Conservation (phyloP, 352 stramenopile genomes). For the Phytophthora pini region DNA sequence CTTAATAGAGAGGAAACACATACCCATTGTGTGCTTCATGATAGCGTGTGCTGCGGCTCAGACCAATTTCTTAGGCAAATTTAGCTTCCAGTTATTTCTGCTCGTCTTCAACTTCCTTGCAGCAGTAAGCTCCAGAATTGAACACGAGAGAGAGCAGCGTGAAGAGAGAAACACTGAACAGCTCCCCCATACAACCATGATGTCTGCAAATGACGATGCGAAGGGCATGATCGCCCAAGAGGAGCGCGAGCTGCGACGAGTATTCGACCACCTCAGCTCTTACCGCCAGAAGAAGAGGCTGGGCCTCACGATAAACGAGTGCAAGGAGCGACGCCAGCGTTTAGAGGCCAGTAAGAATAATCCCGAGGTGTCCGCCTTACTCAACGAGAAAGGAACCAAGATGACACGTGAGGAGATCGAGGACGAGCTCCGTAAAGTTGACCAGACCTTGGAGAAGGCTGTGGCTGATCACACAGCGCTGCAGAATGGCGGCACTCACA, state of each 20-base stretch:
- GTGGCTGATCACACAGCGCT: slow-evolving; percentile 53
- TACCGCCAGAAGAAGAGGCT: slow-evolving; percentile 91
- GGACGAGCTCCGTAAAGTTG: slow-evolving; percentile 70
- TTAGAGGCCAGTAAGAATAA: slow-evolving; percentile 71
- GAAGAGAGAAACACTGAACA: neutral
- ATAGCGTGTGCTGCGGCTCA: neutral
- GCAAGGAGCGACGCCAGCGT: slow-evolving; percentile 64
- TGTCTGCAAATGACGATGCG: slow-evolving; percentile 72
- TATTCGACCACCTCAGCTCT: slow-evolving; percentile 94
- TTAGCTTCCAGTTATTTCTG: slow-evolving; percentile 31
- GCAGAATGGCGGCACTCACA: slow-evolving; percentile 51
- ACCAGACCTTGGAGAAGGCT: slow-evolving; percentile 64
- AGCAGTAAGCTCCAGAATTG: slow-evolving; percentile 1
- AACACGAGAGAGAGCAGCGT: slow-evolving; percentile 9
- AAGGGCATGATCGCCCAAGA: slow-evolving; percentile 95
- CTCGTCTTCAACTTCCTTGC: neutral
- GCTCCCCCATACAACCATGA: slow-evolving; percentile 44
- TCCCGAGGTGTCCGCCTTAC: slow-evolving; percentile 72
- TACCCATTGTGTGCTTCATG: slow-evolving; percentile 7
- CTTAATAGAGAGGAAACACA: slow-evolving; percentile 37
- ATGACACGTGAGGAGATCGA: slow-evolving; percentile 86
- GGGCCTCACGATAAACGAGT: slow-evolving; percentile 40
- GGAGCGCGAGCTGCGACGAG: slow-evolving; percentile 94
- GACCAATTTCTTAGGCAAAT: slow-evolving; percentile 12
- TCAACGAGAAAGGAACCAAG: slow-evolving; percentile 81